These are phyloP conservation scores for Cyberlindnera suaveolens DNA, from an alignment of 805 yeast species.

Conservation along the genomic window DNA sequence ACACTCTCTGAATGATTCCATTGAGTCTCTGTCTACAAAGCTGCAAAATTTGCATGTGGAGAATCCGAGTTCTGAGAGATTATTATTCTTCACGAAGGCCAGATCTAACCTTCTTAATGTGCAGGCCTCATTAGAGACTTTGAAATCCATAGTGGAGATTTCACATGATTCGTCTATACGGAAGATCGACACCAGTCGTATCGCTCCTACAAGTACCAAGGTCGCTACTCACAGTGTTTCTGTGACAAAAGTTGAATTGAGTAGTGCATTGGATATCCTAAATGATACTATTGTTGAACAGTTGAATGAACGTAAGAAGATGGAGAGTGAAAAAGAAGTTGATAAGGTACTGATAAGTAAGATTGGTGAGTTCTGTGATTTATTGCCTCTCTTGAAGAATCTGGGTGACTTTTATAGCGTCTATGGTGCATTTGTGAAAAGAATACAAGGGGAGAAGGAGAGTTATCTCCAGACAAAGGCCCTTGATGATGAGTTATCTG, in stretches of 20 bases:
- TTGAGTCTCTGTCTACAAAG: slow-evolving; percentile 23
- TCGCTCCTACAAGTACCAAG: slow-evolving; percentile 19
- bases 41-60: slow-evolving; percentile 24
- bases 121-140: slow-evolving; percentile 37
- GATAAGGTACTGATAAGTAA: slow-evolving; percentile 34
- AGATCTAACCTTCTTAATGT: slow-evolving; percentile 42
- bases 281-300: slow-evolving; percentile 40
- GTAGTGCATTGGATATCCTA: slow-evolving; percentile 36
- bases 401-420: slow-evolving; percentile 43
- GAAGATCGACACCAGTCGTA: neutral
- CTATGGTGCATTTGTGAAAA: slow-evolving; percentile 44
- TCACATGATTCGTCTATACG: slow-evolving; percentile 11
- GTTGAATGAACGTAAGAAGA: slow-evolving; percentile 21
- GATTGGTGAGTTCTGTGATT: slow-evolving; percentile 40
- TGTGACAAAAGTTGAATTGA: slow-evolving; percentile 28
- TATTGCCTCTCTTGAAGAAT: slow-evolving; percentile 49
- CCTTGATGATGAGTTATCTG: slow-evolving; percentile 19
- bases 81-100: slow-evolving; percentile 38
- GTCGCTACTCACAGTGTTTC: slow-evolving; percentile 7
- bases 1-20: slow-evolving; percentile 45
- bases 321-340: slow-evolving; percentile 24
- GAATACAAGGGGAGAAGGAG: slow-evolving; percentile 32
- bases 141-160: slow-evolving; percentile 33
- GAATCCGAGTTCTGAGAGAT: slow-evolving; percentile 26
- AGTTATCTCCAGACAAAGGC: slow-evolving; percentile 26